These are phyloP conservation scores for Venturia asperata DNA, from an alignment of 2,329 filamentous ascomycete species.

Conservation along the genomic window DNA sequence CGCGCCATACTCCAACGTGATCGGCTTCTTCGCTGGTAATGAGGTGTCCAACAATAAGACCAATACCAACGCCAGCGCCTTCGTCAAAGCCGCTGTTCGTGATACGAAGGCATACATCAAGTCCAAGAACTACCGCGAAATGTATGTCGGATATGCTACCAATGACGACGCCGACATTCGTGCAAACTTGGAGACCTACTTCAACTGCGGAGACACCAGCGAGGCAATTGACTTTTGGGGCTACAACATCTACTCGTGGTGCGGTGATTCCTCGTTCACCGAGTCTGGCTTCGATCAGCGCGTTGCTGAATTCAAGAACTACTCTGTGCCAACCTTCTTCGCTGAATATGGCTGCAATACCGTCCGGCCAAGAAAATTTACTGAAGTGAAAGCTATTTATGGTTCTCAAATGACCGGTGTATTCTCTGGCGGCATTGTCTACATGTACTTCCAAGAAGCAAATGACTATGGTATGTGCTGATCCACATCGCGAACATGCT, in stretches of 20 bases:
- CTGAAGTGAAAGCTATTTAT: constrained; percentile 78
- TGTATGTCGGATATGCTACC: constrained; percentile 93
- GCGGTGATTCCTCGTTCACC: constrained; percentile 71
- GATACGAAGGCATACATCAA: constrained; percentile 95
- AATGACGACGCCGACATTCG: constrained; percentile 86
- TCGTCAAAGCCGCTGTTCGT: constrained; percentile 94
- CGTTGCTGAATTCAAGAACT: constrained; percentile 78
- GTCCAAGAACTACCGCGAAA: constrained; percentile 63
- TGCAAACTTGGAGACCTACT: constrained; percentile 77
- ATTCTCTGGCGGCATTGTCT: constrained; percentile 95
- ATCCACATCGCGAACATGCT: neutral
- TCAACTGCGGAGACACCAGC: constrained; percentile 72
- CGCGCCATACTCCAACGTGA: constrained; percentile 76
- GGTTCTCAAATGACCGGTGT: constrained; percentile 72
- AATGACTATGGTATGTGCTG: constrained; percentile 70
- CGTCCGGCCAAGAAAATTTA: constrained; percentile 65
- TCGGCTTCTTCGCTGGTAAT: constrained; percentile 98
- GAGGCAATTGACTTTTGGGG: constrained; percentile 92
- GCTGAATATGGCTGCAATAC: constrained; percentile 97
- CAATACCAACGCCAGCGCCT: constrained; percentile 87
- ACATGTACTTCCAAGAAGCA: constrained; percentile 92
- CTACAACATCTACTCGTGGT: constrained; percentile 99
- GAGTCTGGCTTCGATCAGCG: constrained; percentile 74
- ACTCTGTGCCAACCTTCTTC: constrained; percentile 94
- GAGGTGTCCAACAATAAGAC: constrained; percentile 85